Evolutionary conservation across 257 asterid genomes (phyloP), one percentile per base, ranked within the genome.

Genomic region (Misopates orontium): DNA sequence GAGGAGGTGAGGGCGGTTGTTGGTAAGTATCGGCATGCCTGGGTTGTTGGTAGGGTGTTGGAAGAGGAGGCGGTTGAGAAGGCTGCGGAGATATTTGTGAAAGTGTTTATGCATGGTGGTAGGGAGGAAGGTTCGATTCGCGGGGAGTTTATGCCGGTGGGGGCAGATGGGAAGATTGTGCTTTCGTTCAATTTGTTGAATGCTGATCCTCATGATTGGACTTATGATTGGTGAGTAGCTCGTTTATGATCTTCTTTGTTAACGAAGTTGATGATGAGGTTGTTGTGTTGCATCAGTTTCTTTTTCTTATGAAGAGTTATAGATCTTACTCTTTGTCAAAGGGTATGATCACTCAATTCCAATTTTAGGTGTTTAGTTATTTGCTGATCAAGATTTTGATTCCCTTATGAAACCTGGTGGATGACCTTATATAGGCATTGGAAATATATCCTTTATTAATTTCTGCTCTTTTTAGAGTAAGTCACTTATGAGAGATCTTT

Each of bases 61-160:
- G 83, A 75, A 69, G 85, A 78, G 73, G 85, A 77, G 75, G 87
- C 85, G 25, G 82, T 64, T 70, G 76, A 77, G 81, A 84, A 77
- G 79, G 82, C 90, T 66, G 88, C 89, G 0, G 87, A 88, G 83
- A 76, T 88, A 52, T 90, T 94, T 39, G 85, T 86, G 64, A 77
- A 77, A 53, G 87, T 83, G 31, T 90, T 93, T 71, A 79, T 83
- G 69, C 87, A 90, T 73, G 97, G 97, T 62, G 95, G 95, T 69
- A 93, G 74, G 75, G 91, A 90, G 64, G 95, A 90, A 74, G 95
- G 90, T 23, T 75, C 84, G 3, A 82, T 94, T 64, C 73, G 74
- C 47, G 95, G 88, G 66, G 99, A 88, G 85, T 90, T 93, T 81
- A 90, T 93, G 96, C 99, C 97, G 0, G 91, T 88, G n/a, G 99